Evolutionary conservation across 768 basidiomycete species (phyloP), one percentile per base, ranked within the genome.

Genomic region (Gautieria morchelliformis): DNA sequence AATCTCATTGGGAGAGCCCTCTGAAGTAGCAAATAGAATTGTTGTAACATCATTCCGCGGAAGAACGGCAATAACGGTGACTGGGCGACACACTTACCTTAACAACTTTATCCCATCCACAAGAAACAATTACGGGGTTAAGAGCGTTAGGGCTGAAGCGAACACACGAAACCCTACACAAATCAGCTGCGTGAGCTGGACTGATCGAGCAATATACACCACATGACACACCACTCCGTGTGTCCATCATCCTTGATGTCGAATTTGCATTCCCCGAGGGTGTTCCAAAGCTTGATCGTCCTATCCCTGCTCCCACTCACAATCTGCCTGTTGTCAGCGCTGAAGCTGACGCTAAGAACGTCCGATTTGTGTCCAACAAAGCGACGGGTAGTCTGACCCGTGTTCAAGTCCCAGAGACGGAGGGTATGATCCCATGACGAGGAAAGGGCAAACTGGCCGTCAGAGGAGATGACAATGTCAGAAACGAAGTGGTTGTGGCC

Each of bases 361-460:
- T 99, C 96, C 62, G 91, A 89, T 61, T 85, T 93, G 81, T 99
- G 96, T 64, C 96, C 96, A 64, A 98, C 89, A 70, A 99, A 99
- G 68, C 91, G 87, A 68, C 93, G 89, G 63, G 96, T 98, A 61
- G 96, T 99, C 63, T 79, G 73, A 59, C 96, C 96, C 50, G 89
- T 97, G 84, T 97, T 97, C 61, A 99, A 83, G 75, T 99, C 96
- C 96, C 96, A 99, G 60, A 99, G 86, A 69, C 96, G 90, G 67
- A 99, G 89, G 40, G 96, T 98, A 79, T 98, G 95, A 78, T 99
- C 96, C 96, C 96, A 98, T 44, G 95, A 98, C 40, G 96, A 89
- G 62, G 96, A 98, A 60, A 99, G 87, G 47, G 96, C 95, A 73
- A 97, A 98, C 77, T 98, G 95, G 68, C 96, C 96, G 71, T 99